Evolutionary conservation across 2,329 filamentous ascomycete species (phyloP), one percentile per base, ranked within the genome.

Genomic region (Colletotrichum coccodes): DNA sequence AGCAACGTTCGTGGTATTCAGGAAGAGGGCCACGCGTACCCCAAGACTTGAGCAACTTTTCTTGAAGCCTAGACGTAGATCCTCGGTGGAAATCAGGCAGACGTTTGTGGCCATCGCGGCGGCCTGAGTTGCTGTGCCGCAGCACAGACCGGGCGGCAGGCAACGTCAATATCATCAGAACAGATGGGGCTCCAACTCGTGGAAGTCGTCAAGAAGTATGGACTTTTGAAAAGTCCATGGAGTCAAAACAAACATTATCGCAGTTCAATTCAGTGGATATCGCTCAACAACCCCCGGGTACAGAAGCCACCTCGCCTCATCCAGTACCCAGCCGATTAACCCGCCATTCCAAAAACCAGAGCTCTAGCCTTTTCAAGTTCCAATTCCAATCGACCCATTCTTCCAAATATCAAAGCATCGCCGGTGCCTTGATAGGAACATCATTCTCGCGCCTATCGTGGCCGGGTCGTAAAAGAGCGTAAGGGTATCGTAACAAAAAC

Each of bases 401-500:
- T 4, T 14, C 26, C 56, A 9, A 32, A 8, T 11, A 8, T 14
- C 38, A 32, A 58, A 53, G 63, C 14, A 30, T 21, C 12, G 34
- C 42, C 11, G 11, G 28, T 12, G 21, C 53, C 8, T 7, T 30
- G 14, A 4, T 28, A 36, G 26, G 26, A 28, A 16, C 26, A 9
- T 21, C 9, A 34, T 30, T 9, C 32, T 23, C 18, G 14, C 21
- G 34, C 16, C 18, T n/a, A 5, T 30, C 46, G 18, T 38, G 32
- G 23, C 44, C 26, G 32, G 28, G 44, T 46, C 44, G n/a, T 57
- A 34, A 34, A 70, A 8, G 67, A 70, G 64, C 36, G 67, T 68
- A 49, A 23, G 57, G 57, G 57, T 68, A 68, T 54, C 57, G 40
- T 63, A 21, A 30, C 28, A 34, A 63, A 26, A 46, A 36, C 26